Percentiles rank a stretch among this genome's conserved stretches.
Evolutionary conservation across 805 yeast genomes (phyloP).

Genomic region (Metschnikowia arizonensis): DNA sequence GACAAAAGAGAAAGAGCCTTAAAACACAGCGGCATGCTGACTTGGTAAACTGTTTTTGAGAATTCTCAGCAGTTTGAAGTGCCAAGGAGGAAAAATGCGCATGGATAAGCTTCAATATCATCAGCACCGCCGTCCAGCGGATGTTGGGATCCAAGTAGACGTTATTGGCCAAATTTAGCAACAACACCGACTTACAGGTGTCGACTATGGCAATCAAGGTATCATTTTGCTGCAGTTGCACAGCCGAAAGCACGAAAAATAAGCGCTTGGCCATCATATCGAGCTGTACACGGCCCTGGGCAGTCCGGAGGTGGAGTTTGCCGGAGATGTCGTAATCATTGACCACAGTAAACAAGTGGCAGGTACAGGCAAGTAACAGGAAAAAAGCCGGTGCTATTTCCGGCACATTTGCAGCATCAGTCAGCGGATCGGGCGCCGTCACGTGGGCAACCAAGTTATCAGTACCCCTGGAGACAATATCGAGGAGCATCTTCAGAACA

Average conservation of each 20-base stretch:
- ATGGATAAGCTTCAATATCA: constrained; percentile 25
- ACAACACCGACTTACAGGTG: constrained; percentile 27
- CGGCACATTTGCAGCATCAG: background rate
- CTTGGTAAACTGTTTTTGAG: constrained; percentile 11
- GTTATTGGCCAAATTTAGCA: constrained; percentile 30
- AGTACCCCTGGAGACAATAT: constrained; percentile 16
- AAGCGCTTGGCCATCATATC: constrained; percentile 30
- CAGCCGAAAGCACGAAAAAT: constrained; percentile 26
- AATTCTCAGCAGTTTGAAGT: background rate
- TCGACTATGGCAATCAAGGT: constrained; percentile 10
- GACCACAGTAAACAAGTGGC: constrained; percentile 34
- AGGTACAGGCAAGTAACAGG: constrained; percentile 14
- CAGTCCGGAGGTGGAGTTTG: constrained; percentile 25
- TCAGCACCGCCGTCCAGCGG: constrained; percentile 25
- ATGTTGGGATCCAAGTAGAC: constrained; percentile 23
- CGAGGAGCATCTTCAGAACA: constrained; percentile 20
- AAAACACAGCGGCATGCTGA: constrained; percentile 23
- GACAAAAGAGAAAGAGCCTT: constrained; percentile 23
- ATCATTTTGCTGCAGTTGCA: background rate
- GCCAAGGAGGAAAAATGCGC: constrained; percentile 15
- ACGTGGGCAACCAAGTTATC: constrained; percentile 1
- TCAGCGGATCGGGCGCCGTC: background rate
- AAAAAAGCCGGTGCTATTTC: background rate
- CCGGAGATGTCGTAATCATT: constrained; percentile 34
- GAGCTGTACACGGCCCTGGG: constrained; percentile 23